A percentile compares a stretch with the other conserved stretches of the same genome.
Conservation (phyloP, 1,139 yeast genomes). For the Wickerhamomyces sp. region DNA sequence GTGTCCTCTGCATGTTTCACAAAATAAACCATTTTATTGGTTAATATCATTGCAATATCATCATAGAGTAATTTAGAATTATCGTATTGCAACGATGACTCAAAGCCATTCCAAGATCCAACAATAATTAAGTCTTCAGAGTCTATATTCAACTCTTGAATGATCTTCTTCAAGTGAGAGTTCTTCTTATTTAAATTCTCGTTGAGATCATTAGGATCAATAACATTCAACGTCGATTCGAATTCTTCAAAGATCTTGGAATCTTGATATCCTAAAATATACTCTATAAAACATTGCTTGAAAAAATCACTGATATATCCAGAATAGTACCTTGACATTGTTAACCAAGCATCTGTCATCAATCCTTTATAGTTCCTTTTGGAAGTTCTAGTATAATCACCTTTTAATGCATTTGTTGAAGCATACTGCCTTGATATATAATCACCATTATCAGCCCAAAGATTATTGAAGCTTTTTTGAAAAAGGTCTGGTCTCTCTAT, state of each 20-base stretch:
- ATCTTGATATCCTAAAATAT: conserved; percentile 30
- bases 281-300: conserved; percentile 38
- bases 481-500: conserved; percentile 15
- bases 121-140: conserved; percentile 37
- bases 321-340: conserved; percentile 35
- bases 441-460: conserved; percentile 46
- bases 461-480: conserved; percentile 24
- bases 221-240: conserved; percentile 29
- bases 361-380: conserved; percentile 36
- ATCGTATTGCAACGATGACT: conserved; percentile 17
- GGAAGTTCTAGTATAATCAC: conserved; percentile 39
- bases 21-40: conserved; percentile 22
- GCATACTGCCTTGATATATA: conserved; percentile 39
- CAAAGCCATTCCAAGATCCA: conserved; percentile 22
- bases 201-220: conserved; percentile 30
- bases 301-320: conserved; percentile 39
- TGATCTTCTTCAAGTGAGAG: conserved; percentile 53
- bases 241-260: conserved; percentile 33
- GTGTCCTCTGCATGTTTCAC: conserved; percentile 22
- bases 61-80: conserved; percentile 15
- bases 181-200: conserved; percentile 22
- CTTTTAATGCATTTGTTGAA: conserved; percentile 39
- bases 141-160: conserved; percentile 84
- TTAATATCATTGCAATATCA: conserved; percentile 16
- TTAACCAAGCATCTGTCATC: conserved; percentile 36